A percentile compares a stretch with the other conserved stretches of the same genome.
phyloP scores from a whole-genome alignment of 2,329 filamentous ascomycete genomes.

The Fusarium sp. region DNA sequence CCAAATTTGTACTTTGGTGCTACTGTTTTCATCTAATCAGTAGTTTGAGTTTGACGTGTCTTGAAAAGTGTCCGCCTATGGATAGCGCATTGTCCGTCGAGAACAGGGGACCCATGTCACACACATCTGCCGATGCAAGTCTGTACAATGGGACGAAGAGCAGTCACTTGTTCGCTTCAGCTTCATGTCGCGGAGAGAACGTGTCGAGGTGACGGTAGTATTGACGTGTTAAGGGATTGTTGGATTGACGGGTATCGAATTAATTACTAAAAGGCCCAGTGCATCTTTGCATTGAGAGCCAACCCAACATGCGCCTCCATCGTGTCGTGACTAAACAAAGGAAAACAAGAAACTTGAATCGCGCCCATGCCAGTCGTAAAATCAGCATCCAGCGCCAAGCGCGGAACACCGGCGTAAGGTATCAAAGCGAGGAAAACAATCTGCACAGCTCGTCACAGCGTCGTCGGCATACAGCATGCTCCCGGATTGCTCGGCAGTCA shows the following conservation, averaged over 20 bases:
- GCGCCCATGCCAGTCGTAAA: slow-evolving; percentile 35
- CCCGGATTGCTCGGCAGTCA: slow-evolving; percentile 34
- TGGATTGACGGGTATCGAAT: slow-evolving; percentile 47
- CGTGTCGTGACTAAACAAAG: slow-evolving; percentile 31
- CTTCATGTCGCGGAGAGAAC: not conserved
- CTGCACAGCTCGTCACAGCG: slow-evolving; percentile 24
- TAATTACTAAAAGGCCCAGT: slow-evolving; percentile 45
- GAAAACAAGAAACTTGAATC: slow-evolving; percentile 23
- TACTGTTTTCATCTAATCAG: not conserved
- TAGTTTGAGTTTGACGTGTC: not conserved
- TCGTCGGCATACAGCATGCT: slow-evolving; percentile 4
- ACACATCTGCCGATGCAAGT: slow-evolving; percentile 23
- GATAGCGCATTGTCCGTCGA: not conserved
- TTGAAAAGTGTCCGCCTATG: not conserved
- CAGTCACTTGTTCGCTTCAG: not conserved
- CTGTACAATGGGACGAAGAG: not conserved
- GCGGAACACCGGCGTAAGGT: slow-evolving; percentile 30
- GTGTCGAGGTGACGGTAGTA: not conserved
- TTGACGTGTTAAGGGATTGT: slow-evolving; percentile 28
- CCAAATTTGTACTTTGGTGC: not conserved
- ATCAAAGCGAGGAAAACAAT: slow-evolving; percentile 30
- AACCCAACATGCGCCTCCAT: slow-evolving; percentile 41
- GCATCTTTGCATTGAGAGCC: slow-evolving; percentile 40
- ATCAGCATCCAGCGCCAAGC: slow-evolving; percentile 28
- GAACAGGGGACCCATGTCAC: not conserved